phyloP scores from a whole-genome alignment of 768 basidiomycete species.

The Cystofilobasidium bisporidii region DNA sequence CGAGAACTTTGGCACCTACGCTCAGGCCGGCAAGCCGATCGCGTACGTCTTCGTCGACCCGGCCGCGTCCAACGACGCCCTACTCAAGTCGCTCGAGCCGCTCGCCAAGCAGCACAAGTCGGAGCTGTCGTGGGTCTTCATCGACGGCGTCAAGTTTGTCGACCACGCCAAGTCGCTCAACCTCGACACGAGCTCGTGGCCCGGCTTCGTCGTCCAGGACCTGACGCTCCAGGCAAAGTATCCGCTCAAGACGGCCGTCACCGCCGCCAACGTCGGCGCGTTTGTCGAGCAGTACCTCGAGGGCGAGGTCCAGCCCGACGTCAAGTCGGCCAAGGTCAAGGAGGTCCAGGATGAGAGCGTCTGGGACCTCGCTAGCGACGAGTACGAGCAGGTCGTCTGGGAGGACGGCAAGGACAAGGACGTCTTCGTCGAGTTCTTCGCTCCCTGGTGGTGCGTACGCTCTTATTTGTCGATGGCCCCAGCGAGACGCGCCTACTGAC shows the following conservation, averaged over 20 bases:
- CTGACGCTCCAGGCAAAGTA: conserved; percentile 75
- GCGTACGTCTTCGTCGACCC: conserved; percentile 94
- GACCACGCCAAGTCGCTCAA: conserved; percentile 95
- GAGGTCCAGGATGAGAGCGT: conserved; percentile 72
- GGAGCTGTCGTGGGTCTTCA: conserved; percentile 94
- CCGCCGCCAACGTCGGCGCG: conserved; percentile 49
- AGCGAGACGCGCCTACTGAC: too few relatives aligned
- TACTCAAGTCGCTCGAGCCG: conserved; percentile 60
- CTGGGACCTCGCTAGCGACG: conserved; percentile 71
- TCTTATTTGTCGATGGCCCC: too few relatives aligned
- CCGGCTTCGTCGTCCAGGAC: conserved; percentile 86
- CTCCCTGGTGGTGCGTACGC: conserved; percentile 63
- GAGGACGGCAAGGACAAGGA: conserved; percentile 69
- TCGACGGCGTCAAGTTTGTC: conserved; percentile 86
- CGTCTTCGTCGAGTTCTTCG: conserved; percentile 93
- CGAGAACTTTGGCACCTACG: conserved; percentile 85
- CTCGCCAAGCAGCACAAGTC: conserved; percentile 72
- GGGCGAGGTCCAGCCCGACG: conserved; percentile 64
- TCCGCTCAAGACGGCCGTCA: conserved; percentile 57
- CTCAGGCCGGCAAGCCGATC: conserved; percentile 69
- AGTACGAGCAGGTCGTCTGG: conserved; percentile 75
- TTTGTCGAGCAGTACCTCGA: conserved; percentile 59
- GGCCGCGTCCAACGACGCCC: conserved; percentile 52
- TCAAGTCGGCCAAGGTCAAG: conserved; percentile 86
- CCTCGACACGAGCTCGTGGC: conserved; percentile 76